Base-by-base conservation (phyloP, 2,329 filamentous ascomycete genomes). In the Clonostachys rhizophaga region DNA sequence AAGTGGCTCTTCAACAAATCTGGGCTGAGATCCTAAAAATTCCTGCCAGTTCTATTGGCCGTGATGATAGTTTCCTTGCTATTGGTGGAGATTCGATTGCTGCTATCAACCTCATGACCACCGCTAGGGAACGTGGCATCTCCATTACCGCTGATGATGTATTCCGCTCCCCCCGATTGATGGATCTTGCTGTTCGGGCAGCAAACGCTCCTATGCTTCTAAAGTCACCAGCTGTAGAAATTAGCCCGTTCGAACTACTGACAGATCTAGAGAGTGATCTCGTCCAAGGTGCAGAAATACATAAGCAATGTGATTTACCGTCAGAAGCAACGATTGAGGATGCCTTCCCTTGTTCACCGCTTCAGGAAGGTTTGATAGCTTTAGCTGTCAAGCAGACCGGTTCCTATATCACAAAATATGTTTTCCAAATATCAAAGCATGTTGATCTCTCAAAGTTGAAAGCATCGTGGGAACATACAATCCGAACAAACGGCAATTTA, bases 1-100 rank as follows among this genome's bases (percentile, higher is more conserved):
- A 60, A 34, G 52, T 58, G 20, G 53, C 56, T 14, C 45, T 72
- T 9, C 55, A 58, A 7, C 50, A 58, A 18, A 69, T 72, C 59
- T 70, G 51, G 51, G 45, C 49, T 33, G 36, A 47, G 40, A 30
- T 51, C 6, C 44, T 53, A 6, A 18, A n/a, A 10, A 13, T 49
- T 5, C 16, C 39, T 12, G 13, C 42, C 13, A 34, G 30, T 14
- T 33, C 24, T 16, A 50, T 53, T 24, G 46, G 50, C 33, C 34
- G 35, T 5, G 40, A 52, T 40, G 48, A 49, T n/a, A 42, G 34
- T 44, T 54, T 54, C 35, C 40, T 54, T 35, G 43, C 44, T 16
- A 42, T 54, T 12, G 52, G 52, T 11, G 52, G 52, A 34, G 52
- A 54, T 36, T 54, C 52, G 3, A 54, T 54, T 34, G 45, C 42